Evolutionary conservation across 768 basidiomycete genomes (phyloP).

Genomic region (Mycena kentingensis): DNA sequence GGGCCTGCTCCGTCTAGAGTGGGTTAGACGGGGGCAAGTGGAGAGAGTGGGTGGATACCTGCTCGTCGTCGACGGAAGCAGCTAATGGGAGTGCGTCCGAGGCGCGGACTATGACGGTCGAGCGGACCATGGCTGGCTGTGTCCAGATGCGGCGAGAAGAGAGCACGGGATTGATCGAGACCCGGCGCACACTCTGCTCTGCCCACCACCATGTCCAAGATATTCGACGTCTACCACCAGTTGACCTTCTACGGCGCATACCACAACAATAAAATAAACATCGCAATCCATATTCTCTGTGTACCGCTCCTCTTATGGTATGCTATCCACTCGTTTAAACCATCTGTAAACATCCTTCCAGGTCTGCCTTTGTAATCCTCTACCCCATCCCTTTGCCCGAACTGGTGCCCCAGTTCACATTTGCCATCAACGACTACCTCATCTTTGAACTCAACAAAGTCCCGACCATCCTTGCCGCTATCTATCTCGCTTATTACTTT

Average conservation of each 20-base stretch:
- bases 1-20: constrained; percentile 82
- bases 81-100: constrained; percentile 89
- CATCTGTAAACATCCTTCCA: constrained; percentile 30
- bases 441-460: constrained; percentile 72
- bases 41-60: constrained; percentile 50
- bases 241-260: constrained; percentile 93
- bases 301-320: constrained; percentile 89
- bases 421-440: constrained; percentile 61
- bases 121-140: constrained; percentile 75
- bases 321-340: constrained; percentile 17
- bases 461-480: constrained; percentile 55
- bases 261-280: constrained; percentile 80
- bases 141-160: background rate
- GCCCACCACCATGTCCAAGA: constrained; percentile 38
- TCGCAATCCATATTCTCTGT: constrained; percentile 82
- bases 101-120: constrained; percentile 84
- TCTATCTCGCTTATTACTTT: constrained; percentile 77
- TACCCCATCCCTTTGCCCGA: constrained; percentile 52
- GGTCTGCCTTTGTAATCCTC: constrained; percentile 63
- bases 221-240: constrained; percentile 76
- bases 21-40: constrained; percentile 10
- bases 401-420: constrained; percentile 54
- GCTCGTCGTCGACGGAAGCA: constrained; percentile 96
- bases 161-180: too few species aligned
- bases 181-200: too few species aligned